Base-by-base conservation (phyloP, 2,329 filamentous ascomycete species). In the Aspergillus pseudoglaucus region DNA sequence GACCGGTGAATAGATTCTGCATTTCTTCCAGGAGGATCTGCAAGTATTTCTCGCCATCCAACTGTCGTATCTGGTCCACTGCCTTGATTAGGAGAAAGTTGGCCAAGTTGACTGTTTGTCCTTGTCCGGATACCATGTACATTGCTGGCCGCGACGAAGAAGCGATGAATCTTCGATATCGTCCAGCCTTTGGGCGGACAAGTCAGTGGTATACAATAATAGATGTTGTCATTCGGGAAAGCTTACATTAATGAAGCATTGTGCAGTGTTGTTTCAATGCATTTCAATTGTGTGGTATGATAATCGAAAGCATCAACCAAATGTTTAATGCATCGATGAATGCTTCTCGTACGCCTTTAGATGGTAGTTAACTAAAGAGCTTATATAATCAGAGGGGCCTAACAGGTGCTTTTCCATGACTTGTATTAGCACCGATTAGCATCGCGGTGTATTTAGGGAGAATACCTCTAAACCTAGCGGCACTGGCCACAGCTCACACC, bases 51-150 rank as follows among this genome's bases (percentile, higher is more conserved):
- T 57, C 12, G 7, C 27, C 20, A 4, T 18, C 17, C 22, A 42
- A 57, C 17, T 63, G 53, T 8, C 60, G 52, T 2, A 68, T 52
- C 33, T 68, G 62, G 25, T 63, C 54, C 44, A 68, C 54, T 7
- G 67, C 65, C 12, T 66, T 53, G 40, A 75, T 68, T 45, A 70
- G 72, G 10, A 68, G 57, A 47, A 67, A 71, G 49, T 72, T 75
- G 6, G 70, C 72, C n/a, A 63, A 67, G 58, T 75, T 75, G 53
- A 75, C 72, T 3, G 72, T 72, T 48, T 72, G 72, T 2, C 68
- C 59, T 1, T 59, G 57, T 6, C 73, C 73, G 51, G 71, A 75
- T 35, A 75, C 64, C 38, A 55, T 64, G 53, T 75, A 72, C 0
- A 71, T 64, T 1, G 68, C 1, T 65, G 50, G 5, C 73, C 72